These are phyloP conservation scores for Ceratocystis eucalypticola DNA, from an alignment of 2,329 filamentous ascomycete genomes.

Conservation along the genomic window DNA sequence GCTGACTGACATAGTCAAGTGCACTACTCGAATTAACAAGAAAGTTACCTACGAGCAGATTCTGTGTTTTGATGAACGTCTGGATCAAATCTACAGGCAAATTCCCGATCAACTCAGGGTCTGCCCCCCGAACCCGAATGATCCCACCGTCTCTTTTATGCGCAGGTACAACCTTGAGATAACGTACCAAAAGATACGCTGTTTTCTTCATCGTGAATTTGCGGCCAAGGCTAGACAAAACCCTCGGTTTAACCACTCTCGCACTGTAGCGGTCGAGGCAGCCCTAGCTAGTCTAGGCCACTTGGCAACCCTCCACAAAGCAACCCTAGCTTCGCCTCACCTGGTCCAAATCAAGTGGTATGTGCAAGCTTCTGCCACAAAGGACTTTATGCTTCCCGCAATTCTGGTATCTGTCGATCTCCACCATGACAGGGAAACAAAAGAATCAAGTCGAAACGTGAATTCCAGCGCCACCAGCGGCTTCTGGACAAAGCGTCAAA, in stretches of 20 bases:
- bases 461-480: not conserved
- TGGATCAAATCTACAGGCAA: slow-evolving; percentile 49
- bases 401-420: slow-evolving; percentile 77
- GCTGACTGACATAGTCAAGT: slow-evolving; percentile 59
- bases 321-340: slow-evolving; percentile 58
- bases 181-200: slow-evolving; percentile 77
- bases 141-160: slow-evolving; percentile 74
- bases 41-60: slow-evolving; percentile 51
- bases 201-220: slow-evolving; percentile 79
- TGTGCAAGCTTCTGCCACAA: slow-evolving; percentile 63
- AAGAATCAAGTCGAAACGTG: slow-evolving; percentile 33
- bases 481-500: slow-evolving; percentile 43
- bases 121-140: slow-evolving; percentile 55
- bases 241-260: slow-evolving; percentile 68
- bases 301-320: slow-evolving; percentile 59
- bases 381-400: slow-evolving; percentile 74
- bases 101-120: slow-evolving; percentile 58
- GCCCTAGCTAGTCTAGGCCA: slow-evolving; percentile 70
- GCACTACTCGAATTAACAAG: slow-evolving; percentile 42
- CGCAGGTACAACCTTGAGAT: slow-evolving; percentile 74
- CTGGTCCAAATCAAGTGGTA: slow-evolving; percentile 64
- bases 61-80: slow-evolving; percentile 44
- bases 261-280: slow-evolving; percentile 72
- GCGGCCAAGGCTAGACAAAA: slow-evolving; percentile 65
- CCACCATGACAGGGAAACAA: slow-evolving; percentile 35